phyloP scores from a whole-genome alignment of 805 yeast species.

The Hanseniaspora occidentalis region DNA sequence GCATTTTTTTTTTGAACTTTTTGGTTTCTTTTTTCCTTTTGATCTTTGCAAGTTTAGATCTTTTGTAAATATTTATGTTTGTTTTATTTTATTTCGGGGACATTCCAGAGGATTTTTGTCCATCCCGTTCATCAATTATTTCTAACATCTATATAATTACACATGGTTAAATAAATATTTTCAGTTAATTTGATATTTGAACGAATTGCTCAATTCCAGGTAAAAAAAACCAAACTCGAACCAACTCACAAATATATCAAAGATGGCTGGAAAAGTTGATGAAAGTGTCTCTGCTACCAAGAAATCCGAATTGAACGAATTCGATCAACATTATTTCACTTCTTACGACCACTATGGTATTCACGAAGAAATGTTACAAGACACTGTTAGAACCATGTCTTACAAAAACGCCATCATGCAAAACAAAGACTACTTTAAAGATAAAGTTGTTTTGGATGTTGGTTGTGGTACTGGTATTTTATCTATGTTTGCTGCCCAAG shows the following conservation, averaged over 20 bases:
- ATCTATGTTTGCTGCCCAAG: constrained; percentile 95
- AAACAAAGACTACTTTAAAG: constrained; percentile 81
- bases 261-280: constrained; percentile 5
- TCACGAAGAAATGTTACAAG: constrained; percentile 98
- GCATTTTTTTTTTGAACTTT: no score
- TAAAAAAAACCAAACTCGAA: no score
- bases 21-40: no score
- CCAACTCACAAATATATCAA: constrained; percentile 7
- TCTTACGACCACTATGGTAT: constrained; percentile 96
- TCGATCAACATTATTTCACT: constrained; percentile 87
- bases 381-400: constrained; percentile 79
- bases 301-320: constrained; percentile 45
- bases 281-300: constrained; percentile 47
- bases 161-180: no score
- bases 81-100: no score
- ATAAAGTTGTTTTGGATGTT: constrained; percentile 88
- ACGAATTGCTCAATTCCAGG: no score
- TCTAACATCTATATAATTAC: no score
- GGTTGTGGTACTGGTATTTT: constrained; percentile 98
- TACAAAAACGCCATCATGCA: constrained; percentile 87
- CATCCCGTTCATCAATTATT: no score
- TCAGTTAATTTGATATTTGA: no score
- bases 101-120: no score
- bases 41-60: no score
- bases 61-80: no score